These are phyloP conservation scores for Sanghuangporus sanghuang DNA, from an alignment of 1,284 basidiomycete species.

Conservation along the genomic window DNA sequence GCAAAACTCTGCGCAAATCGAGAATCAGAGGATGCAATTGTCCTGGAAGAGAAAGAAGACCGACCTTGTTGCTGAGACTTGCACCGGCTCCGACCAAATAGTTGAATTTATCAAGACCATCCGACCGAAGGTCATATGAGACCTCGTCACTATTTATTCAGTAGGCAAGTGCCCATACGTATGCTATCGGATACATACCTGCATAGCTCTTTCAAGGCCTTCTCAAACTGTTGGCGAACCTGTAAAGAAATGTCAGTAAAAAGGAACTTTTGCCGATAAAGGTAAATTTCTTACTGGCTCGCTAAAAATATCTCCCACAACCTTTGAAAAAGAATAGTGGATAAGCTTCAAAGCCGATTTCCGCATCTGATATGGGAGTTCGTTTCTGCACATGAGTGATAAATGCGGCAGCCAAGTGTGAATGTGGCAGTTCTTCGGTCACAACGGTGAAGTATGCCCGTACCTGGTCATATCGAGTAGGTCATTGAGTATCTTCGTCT, in stretches of 20 bases:
- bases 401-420: not conserved
- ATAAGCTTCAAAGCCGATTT: conserved; percentile 8
- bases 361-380: conserved; percentile 12
- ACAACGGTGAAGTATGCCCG: not conserved
- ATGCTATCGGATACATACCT: not conserved
- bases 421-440: not conserved
- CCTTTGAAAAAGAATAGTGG: conserved; percentile 3
- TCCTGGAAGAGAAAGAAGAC: not conserved
- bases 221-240: conserved; percentile 1
- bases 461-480: conserved; percentile 11
- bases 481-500: conserved; percentile 11
- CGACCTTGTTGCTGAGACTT: conserved; percentile 6
- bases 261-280: not conserved
- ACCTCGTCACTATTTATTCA: conserved; percentile 1
- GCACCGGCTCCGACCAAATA: conserved; percentile 12
- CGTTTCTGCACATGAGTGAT: conserved; percentile 1
- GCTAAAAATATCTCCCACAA: conserved; percentile 12
- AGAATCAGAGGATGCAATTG: not conserved
- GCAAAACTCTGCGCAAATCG: not conserved
- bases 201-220: conserved; percentile 9
- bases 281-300: not conserved
- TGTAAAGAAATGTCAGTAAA: not conserved
- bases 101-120: conserved; percentile 10
- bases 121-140: not conserved
- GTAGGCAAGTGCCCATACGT: not conserved